Base-by-base conservation (phyloP, 768 basidiomycete species). In the Pulveroboletus sp. region DNA sequence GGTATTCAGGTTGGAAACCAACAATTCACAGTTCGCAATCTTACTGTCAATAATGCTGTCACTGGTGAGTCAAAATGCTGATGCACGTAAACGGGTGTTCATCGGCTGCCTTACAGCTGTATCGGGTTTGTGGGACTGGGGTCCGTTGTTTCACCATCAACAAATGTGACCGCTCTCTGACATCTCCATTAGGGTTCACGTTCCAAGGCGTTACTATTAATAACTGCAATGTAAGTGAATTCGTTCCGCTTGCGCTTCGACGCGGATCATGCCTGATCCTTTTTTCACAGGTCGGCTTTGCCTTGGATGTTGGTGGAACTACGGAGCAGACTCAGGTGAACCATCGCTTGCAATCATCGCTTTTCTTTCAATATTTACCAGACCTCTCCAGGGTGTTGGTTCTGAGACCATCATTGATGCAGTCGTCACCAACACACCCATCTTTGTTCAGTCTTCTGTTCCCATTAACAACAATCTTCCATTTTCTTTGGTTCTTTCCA, bases 1-100 rank as follows among this genome's bases (percentile, higher is more conserved):
- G 88, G 84, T 14, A 81, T 89, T 39, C 78, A 78, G 72, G 81
- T 84, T 37, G 88, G 87, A 49, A 89, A 83, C 51, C 87, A 91
- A 67, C 88, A 90, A 75, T 85, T 85, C 56, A 84, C 83, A 0
- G 79, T 84, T 40, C 77, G 83, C 26, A 85, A 85, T 57, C 65
- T 85, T 46, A 79, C 75, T 1, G 61, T 79, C 32, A 77, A 75
- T 56, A 76, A 78, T 54, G 73, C 75, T 17, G 54, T 70, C 7
- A 64, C 63, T 43, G 74, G 73, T 73, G 51, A 52, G 61, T 43
- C 11, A 14, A 11, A 3, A 1, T 0, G 2, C 5, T 39, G 9
- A 35, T 39, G 12, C 7, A 1, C 7, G 12, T 18, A 24, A 14
- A 31, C 12, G 12, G 18, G 31, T 6, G 14, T 31, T 55, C 7